A percentile compares a stretch with the other conserved stretches of the same genome.
Evolutionary conservation across 2,329 filamentous ascomycete genomes (phyloP).

Genomic region (Phaeosphaeria sp.): DNA sequence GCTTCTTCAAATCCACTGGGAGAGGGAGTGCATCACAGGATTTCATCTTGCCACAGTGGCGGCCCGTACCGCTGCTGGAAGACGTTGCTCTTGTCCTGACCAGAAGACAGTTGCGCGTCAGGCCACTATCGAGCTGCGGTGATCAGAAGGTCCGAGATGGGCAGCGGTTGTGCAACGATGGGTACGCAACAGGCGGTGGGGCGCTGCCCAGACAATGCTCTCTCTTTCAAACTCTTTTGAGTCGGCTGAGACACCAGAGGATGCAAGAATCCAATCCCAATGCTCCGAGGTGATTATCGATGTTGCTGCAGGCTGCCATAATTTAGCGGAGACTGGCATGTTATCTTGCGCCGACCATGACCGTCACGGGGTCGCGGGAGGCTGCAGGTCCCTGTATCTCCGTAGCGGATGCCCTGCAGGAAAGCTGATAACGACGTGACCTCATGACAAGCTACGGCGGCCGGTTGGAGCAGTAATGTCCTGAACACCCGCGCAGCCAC

Average conservation of each 20-base stretch:
- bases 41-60: slow-evolving; percentile 17
- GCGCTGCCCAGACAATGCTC: slow-evolving; percentile 23
- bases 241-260: slow-evolving; percentile 41
- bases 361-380: slow-evolving; percentile 45
- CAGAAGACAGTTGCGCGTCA: slow-evolving; percentile 35
- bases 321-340: slow-evolving; percentile 29
- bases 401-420: slow-evolving; percentile 39
- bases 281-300: slow-evolving; percentile 36
- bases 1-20: background rate
- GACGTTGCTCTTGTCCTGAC: slow-evolving; percentile 25
- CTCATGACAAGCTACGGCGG: slow-evolving; percentile 30
- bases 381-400: slow-evolving; percentile 43
- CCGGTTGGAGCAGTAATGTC: slow-evolving; percentile 31
- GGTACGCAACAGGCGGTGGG: slow-evolving; percentile 25
- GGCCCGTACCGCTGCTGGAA: slow-evolving; percentile 39
- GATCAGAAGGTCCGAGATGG: slow-evolving; percentile 33
- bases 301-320: slow-evolving; percentile 45
- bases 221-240: slow-evolving; percentile 22
- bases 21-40: background rate
- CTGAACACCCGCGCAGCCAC: slow-evolving; percentile 42
- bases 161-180: slow-evolving; percentile 36
- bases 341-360: slow-evolving; percentile 37
- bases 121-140: slow-evolving; percentile 22
- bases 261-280: slow-evolving; percentile 31
- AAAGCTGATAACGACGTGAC: slow-evolving; percentile 40